Evolutionary conservation across 768 basidiomycete genomes (phyloP), one percentile per base, ranked within the genome.

Genomic region (Inosperma sp.): DNA sequence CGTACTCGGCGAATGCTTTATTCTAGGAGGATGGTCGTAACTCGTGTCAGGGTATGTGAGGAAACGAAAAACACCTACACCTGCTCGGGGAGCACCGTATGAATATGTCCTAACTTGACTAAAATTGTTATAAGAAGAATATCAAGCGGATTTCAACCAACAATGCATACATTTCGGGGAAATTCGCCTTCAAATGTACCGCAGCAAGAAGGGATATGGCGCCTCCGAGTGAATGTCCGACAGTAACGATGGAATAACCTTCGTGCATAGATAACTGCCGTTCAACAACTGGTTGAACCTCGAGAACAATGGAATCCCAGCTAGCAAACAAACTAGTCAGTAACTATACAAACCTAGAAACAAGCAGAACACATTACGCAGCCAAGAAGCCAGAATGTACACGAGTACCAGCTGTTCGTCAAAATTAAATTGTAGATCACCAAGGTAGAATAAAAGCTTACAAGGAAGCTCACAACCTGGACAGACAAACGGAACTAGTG

Each of bases 141-240:
- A 42, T n/a, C 7, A 5, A 33, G 30, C 10, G 26, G 1, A 22
- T 27, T 36, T 26, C 10, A 7, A 64, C 67, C 23, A 60, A 70
- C 67, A 37, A 61, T 19, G 16, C 14, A 3, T 19, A 22, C 1
- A 33, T 25, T 17, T 65, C 65, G 1, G 68, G 65, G 54, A 78
- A 75, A 36, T 73, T 71, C 40, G 71, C 65, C 46, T 71, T 68
- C 16, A 80, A 49, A 3, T 72, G 64, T 12, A 80, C 64, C 3
- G 76, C 76, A 2, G 73, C 76, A 2, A 81, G 62, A 3, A 75
- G 67, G 1, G 81, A 72, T 5, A 82, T 60, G 1, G 79, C 66
- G 6, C 79, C 81, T 8, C 81, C 81, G 8, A 81, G 62, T 1
- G 80, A 81, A 57, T 82, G 81, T 0, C 81, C 81, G 4, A 69